These are phyloP conservation scores for Elongisporangium prolatum DNA, from an alignment of 352 stramenopile species.

Conservation along the genomic window DNA sequence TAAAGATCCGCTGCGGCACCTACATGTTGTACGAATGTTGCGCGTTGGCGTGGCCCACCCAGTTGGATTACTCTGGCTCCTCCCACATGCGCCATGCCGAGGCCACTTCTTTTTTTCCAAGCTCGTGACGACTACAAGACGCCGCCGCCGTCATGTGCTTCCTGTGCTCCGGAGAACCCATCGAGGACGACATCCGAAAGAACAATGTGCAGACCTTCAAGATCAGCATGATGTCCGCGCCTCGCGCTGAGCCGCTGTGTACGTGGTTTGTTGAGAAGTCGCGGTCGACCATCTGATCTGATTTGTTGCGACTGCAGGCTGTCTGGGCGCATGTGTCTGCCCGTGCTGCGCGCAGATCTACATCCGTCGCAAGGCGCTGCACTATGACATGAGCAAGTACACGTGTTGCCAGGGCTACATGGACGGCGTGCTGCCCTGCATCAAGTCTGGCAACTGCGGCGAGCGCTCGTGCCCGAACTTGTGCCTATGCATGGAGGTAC, in stretches of 20 bases:
- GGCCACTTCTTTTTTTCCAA: neutral
- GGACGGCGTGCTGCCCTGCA: constrained; percentile 84
- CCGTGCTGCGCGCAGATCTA: constrained; percentile 88
- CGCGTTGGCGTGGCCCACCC: neutral
- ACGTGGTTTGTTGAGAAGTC: constrained; percentile 20
- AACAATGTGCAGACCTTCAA: constrained; percentile 74
- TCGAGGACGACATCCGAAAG: constrained; percentile 65
- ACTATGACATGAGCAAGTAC: constrained; percentile 92
- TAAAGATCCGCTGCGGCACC: neutral
- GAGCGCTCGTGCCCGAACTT: constrained; percentile 83
- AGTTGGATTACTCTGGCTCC: neutral
- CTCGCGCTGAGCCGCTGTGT: constrained; percentile 78
- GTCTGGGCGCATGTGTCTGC: constrained; percentile 73
- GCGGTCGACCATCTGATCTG: neutral
- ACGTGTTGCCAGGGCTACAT: constrained; percentile 92
- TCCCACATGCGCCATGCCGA: neutral
- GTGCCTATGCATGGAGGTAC: constrained; percentile 90
- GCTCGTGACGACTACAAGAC: neutral
- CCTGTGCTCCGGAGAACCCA: constrained; percentile 61
- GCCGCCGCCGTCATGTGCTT: constrained; percentile 38
- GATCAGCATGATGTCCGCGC: constrained; percentile 86
- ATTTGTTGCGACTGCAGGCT: constrained; percentile 19
- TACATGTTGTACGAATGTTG: neutral
- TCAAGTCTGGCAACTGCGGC: constrained; percentile 77
- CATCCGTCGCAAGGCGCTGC: constrained; percentile 89